Conservation (phyloP, 176 grass and related monocot genomes). For the Microstegium vimineum region DNA sequence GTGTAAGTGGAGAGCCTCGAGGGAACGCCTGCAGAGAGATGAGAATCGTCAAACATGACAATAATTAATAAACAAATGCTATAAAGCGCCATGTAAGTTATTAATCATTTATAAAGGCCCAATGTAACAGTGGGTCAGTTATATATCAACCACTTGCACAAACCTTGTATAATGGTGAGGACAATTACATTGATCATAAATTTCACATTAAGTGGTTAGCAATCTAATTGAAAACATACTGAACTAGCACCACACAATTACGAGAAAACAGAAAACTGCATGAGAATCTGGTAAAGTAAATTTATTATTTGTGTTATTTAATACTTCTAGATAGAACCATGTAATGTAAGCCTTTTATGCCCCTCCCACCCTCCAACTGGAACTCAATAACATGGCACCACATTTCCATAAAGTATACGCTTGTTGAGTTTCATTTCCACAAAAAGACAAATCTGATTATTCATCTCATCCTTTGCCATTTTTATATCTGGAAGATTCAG, state of each 20-base stretch:
- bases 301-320: neutral
- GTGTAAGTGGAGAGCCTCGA: conserved; percentile 52
- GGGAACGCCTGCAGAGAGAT: conserved; percentile 54
- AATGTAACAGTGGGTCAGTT: neutral
- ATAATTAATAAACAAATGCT: neutral
- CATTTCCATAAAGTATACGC: neutral
- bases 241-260: neutral
- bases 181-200: neutral
- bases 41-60: neutral
- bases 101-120: neutral
- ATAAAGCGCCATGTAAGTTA: neutral
- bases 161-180: neutral
- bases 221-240: neutral
- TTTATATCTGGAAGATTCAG: neutral
- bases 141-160: neutral
- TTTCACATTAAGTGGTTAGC: neutral
- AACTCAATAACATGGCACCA: neutral
- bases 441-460: neutral
- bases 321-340: conserved; percentile 9
- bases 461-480: neutral
- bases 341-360: neutral
- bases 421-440: neutral
- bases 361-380: neutral
- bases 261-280: neutral
- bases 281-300: neutral